Conservation (phyloP, 768 basidiomycete species). For the Suillus placidus region DNA sequence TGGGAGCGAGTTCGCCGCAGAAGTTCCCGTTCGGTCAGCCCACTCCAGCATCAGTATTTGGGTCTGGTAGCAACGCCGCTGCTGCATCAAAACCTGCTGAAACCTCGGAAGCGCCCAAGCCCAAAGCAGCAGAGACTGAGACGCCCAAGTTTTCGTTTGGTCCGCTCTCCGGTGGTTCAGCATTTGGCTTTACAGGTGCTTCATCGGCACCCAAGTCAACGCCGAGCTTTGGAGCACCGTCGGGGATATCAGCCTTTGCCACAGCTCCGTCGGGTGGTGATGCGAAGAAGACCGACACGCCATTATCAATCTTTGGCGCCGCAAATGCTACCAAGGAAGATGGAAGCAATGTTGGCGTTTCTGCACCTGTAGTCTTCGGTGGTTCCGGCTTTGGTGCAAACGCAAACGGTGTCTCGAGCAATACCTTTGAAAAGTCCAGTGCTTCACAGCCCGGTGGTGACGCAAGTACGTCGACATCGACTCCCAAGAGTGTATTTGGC, state of each 20-base stretch:
- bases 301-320: slow-evolving; percentile 41
- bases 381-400: slow-evolving; percentile 21
- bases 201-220: slow-evolving; percentile 21
- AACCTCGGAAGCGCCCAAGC: slow-evolving; percentile 18
- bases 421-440: slow-evolving; percentile 19
- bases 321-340: slow-evolving; percentile 14
- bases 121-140: slow-evolving; percentile 13
- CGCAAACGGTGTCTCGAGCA: slow-evolving; percentile 19
- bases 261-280: slow-evolving; percentile 22
- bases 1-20: slow-evolving; percentile 9
- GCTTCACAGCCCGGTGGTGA: slow-evolving; percentile 20
- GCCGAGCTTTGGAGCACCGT: slow-evolving; percentile 25
- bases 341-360: slow-evolving; percentile 15
- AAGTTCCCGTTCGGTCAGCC: slow-evolving; percentile 1
- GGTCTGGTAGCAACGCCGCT: not conserved
- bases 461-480: slow-evolving; percentile 23
- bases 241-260: slow-evolving; percentile 27
- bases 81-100: slow-evolving; percentile 10
- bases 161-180: slow-evolving; percentile 16
- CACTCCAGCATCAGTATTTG: not conserved
- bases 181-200: slow-evolving; percentile 10
- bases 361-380: slow-evolving; percentile 24
- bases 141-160: slow-evolving; percentile 30
- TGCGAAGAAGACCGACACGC: slow-evolving; percentile 27
- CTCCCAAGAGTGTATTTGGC: slow-evolving; percentile 20